Evolutionary conservation across 441 rosid genomes (phyloP).

Genomic region (Theobroma grandiflorum): DNA sequence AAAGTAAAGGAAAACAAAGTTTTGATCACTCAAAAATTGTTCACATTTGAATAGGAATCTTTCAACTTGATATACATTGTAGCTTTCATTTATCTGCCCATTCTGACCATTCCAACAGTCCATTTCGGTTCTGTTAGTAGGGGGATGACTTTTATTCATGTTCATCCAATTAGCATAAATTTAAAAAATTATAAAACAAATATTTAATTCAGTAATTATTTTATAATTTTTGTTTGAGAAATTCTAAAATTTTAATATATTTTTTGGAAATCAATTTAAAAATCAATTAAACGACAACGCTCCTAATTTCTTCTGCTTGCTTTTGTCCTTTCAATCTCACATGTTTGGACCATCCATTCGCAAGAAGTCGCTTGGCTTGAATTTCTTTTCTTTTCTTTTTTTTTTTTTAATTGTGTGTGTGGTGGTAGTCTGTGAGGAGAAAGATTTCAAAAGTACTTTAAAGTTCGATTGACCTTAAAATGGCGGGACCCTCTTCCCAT

Average conservation of each 20-base stretch:
- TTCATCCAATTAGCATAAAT: too few species aligned
- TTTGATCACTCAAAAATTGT: not conserved
- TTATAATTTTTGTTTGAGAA: too few species aligned
- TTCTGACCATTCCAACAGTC: not conserved
- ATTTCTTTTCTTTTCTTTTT: too few species aligned
- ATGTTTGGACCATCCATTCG: not conserved
- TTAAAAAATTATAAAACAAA: too few species aligned
- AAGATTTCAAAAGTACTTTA: slow-evolving; percentile 5
- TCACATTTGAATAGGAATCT: not conserved
- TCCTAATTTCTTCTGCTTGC: not conserved
- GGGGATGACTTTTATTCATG: not conserved
- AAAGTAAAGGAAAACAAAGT: not conserved
- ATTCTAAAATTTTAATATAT: too few species aligned
- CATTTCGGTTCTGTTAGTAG: not conserved
- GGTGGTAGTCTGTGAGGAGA: not conserved
- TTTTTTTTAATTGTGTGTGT: not conserved
- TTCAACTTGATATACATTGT: too few species aligned
- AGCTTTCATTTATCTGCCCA: not conserved
- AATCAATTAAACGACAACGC: too few species aligned
- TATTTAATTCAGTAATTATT: too few species aligned
- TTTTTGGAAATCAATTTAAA: too few species aligned
- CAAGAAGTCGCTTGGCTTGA: too few species aligned
- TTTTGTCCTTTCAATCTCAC: not conserved
- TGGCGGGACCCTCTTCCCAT: not conserved
- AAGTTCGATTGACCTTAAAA: not conserved